Evolutionary conservation across 768 basidiomycete species (phyloP), one percentile per base, ranked within the genome.

Genomic region (Coprinopsis marcescibilis): DNA sequence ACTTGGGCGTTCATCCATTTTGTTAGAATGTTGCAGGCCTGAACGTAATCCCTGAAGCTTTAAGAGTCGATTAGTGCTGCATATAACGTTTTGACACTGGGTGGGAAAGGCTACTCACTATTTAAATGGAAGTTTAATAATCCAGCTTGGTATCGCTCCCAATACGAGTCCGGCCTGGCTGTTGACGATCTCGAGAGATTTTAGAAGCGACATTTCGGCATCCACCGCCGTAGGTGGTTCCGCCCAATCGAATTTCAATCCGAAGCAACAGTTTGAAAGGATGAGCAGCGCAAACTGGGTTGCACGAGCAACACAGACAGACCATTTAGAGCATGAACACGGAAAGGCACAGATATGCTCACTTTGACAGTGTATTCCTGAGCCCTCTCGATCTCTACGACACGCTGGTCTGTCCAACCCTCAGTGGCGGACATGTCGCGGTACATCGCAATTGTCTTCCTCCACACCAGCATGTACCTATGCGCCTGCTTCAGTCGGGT

Each of bases 381-480:
- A 4, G 68, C 45, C 19, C 55, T 50, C 6, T 64, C 62, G 4
- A 68, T 54, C 1, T 64, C 57, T 1, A 65, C 51, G 11, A 35
- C 30, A 2, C 65, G 52, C 21, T 62, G 60, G 5, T 48, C 50
- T 3, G 52, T 36, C 68, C 70, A 72, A 13, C 62, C 61, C 47
- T 73, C 71, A 0, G 49, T 52, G 1, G 51, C 44, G 4, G 69
- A 43, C 71, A 75, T 71, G 7, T 73, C 66, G 5, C 57, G 55
- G 43, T 70, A 72, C 2, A 63, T 63, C 17, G 54, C 35, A 2
- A 60, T 21, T 0, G 69, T 69, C 48, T 70, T 59, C 2, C 56
- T 50, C 71, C 73, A 76, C 0, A 75, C 73, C 7, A 64, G 50
- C 20, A 65, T 55, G 50, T 73, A 73, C 26, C 71, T 71, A 39